Evolutionary conservation across 2,329 filamentous ascomycete genomes (phyloP).

Genomic region (Apiospora marii): DNA sequence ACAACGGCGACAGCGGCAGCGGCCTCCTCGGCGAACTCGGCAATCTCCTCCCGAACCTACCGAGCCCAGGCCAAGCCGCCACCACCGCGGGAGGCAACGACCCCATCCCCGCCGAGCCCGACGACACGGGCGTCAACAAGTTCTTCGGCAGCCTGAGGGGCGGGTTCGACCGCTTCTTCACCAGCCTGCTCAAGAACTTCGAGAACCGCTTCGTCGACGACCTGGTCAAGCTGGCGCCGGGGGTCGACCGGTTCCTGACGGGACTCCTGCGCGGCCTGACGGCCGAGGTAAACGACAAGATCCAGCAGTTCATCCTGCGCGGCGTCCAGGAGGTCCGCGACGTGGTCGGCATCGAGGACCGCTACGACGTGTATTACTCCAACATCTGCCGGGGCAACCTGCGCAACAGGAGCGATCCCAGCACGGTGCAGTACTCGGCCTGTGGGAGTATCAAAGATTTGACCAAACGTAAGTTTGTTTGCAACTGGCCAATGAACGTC

Average conservation of each 20-base stretch:
- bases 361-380: neutral
- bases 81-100: neutral
- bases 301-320: neutral
- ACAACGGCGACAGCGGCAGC: neutral
- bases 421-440: neutral
- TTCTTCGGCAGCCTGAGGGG: neutral
- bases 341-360: neutral
- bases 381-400: slow-evolving; percentile 13
- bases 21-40: neutral
- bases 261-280: slow-evolving; percentile 6
- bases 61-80: neutral
- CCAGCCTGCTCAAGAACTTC: neutral
- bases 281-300: neutral
- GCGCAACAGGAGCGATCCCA: neutral
- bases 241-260: neutral
- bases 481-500: too few relatives aligned
- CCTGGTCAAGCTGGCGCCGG: slow-evolving; percentile 1
- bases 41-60: slow-evolving; percentile 8
- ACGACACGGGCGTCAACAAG: neutral
- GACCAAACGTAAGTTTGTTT: neutral
- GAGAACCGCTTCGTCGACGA: neutral
- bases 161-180: neutral
- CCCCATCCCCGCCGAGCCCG: neutral
- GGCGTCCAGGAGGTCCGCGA: neutral
- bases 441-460: slow-evolving; percentile 1